Base-by-base conservation (phyloP, 768 basidiomycete species). In the Phlegmacium glaucopus region DNA sequence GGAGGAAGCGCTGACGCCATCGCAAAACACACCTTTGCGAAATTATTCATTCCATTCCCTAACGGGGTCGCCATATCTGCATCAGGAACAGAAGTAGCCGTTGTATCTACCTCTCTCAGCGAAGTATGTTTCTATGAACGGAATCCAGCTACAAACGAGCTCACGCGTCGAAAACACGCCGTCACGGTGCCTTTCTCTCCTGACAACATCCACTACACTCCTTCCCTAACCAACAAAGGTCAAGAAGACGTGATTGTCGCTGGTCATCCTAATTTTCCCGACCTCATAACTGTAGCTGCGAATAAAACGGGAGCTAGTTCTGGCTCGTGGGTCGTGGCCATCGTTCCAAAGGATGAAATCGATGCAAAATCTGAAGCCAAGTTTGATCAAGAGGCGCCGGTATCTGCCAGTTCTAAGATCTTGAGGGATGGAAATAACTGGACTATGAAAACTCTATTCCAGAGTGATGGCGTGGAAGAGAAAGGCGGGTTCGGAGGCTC, bases 31-130 rank as follows among this genome's bases (percentile, higher is more conserved):
- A 58, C 62, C 7, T 62, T 79, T 36, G 67, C 69, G 5, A 74
- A 72, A 6, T 57, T 68, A 3, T 78, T 78, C 44, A 61, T 87
- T 11, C 65, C 86, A 0, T 88, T 87, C 61, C 68, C 87, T 3
- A 90, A 90, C 54, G 87, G 87, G 15, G 53, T 89, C 48, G 72
- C 85, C 0, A 53, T 87, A 35, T 83, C 84, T 0, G 75, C 73
- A 1, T 58, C 66, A 1, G 74, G 73, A 2, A 57, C 63, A 2
- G 67, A 75, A 28, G 67, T 86, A 18, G 87, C 84, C 3, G 58
- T 89, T 17, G 78, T 80, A 2, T 74, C 81, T 1, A 79, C 79
- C 29, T 67, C 80, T 2, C 58, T 72, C 18, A 69, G 65, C 42
- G 52, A 70, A 38, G 66, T 88, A 36, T 55, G 65, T 44, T 58